Base-by-base conservation (phyloP, 306 rosid genomes). In the Amphicarpaea edgeworthii region DNA sequence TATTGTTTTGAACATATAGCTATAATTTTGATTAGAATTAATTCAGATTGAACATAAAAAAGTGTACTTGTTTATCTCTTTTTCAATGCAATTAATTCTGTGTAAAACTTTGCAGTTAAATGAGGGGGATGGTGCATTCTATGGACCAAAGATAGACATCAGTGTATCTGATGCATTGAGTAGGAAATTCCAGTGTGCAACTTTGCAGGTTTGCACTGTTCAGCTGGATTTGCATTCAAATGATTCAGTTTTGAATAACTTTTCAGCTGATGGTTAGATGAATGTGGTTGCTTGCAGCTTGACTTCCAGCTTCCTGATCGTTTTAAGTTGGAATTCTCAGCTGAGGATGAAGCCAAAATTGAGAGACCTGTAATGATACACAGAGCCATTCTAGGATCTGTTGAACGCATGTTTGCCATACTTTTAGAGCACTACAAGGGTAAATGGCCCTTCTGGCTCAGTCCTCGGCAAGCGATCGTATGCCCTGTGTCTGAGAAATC, bases 361-460 rank as follows among this genome's bases (percentile, higher is more conserved):
- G 98, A 90, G 84, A 71, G 80, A 60, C 98, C 96, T 34, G 98
- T 94, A 69, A 94, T 94, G 98, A 94, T 94, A 67, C 98, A 91
- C 83, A 83, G 97, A 87, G 97, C 98, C 55, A 79, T 94, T 76
- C 86, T 94, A 66, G 97, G 98, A 58, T 91, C 98, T 68, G 97
- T 91, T 77, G 96, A 91, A 73, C 88, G 98, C 38, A 91, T 94
- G 97, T 90, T 94, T 90, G 97, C 96, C 62, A 91, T 91, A 62
- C 84, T 94, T 68, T 82, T 94, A 85, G 98, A 92, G 88, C 96
- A 94, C 84, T 94, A 87, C 83, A 91, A 91, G 83, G 98, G 98
- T 30, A 94, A 91, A 82, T 94, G 98, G 97, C 98, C 98, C 63
- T 90, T 94, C 80, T 94, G 98, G 97, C 97, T 94, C 61, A 94